Evolutionary conservation across 2,329 filamentous ascomycete species (phyloP).

Genomic region (Alternaria sp.): DNA sequence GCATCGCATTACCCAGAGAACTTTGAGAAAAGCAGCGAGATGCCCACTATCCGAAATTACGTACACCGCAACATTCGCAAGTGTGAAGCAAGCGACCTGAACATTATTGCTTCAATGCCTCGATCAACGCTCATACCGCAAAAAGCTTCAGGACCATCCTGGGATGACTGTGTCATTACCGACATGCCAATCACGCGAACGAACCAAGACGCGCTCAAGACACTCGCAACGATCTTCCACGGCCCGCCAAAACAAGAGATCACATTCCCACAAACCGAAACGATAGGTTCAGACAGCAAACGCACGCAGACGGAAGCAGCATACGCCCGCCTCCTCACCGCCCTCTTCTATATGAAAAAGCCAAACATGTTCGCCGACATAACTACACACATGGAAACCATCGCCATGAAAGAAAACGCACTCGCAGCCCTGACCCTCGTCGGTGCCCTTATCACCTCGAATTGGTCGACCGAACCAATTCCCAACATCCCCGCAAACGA

Average conservation of each 20-base stretch:
- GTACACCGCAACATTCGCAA: slow-evolving; percentile 59
- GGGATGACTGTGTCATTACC: slow-evolving; percentile 52
- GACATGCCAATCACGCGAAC: slow-evolving; percentile 60
- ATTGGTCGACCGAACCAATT: slow-evolving; percentile 56
- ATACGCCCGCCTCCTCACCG: slow-evolving; percentile 62
- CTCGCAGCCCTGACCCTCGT: slow-evolving; percentile 62
- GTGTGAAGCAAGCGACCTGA: slow-evolving; percentile 62
- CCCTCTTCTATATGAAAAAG: slow-evolving; percentile 59
- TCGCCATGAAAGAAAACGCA: slow-evolving; percentile 64
- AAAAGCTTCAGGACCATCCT: slow-evolving; percentile 44
- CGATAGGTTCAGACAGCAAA: slow-evolving; percentile 25
- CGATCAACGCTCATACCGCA: slow-evolving; percentile 59
- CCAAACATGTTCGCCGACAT: slow-evolving; percentile 61
- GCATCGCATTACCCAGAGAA: slow-evolving; percentile 62
- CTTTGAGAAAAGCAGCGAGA: slow-evolving; percentile 56
- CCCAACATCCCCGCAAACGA: slow-evolving; percentile 56
- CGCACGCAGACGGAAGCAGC: slow-evolving; percentile 56
- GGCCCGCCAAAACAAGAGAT: slow-evolving; percentile 54
- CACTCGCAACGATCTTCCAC: slow-evolving; percentile 62
- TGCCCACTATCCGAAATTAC: slow-evolving; percentile 56
- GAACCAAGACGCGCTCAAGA: slow-evolving; percentile 61
- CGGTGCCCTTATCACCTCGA: slow-evolving; percentile 59
- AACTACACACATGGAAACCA: slow-evolving; percentile 60
- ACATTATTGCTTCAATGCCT: slow-evolving; percentile 64
- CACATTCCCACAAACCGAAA: slow-evolving; percentile 45